phyloP scores from a whole-genome alignment of 768 basidiomycete genomes.

The Pisolithus orientalis region DNA sequence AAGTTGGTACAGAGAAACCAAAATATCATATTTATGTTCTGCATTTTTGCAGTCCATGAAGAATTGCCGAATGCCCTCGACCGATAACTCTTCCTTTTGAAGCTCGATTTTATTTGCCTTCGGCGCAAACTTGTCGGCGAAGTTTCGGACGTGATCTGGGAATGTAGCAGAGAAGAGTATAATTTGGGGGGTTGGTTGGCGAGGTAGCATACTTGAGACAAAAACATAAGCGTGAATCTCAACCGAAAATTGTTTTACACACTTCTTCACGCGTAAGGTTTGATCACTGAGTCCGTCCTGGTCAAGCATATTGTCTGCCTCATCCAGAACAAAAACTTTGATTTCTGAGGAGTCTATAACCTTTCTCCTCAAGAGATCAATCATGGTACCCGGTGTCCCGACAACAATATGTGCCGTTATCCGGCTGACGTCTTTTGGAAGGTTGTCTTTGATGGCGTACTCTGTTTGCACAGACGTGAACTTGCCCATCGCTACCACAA shows the following conservation, averaged over 20 bases:
- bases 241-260: slow-evolving; percentile 15
- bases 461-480: slow-evolving; percentile 90
- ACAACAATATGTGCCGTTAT: slow-evolving; percentile 90
- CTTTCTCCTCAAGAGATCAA: slow-evolving; percentile 72
- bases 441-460: slow-evolving; percentile 89
- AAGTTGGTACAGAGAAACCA: slow-evolving; percentile 83
- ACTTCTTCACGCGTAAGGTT: slow-evolving; percentile 93
- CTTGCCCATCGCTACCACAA: slow-evolving; percentile 91
- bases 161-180: slow-evolving; percentile 98
- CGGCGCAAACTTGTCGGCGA: slow-evolving; percentile 90
- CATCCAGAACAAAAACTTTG: slow-evolving; percentile 93
- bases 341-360: slow-evolving; percentile 77
- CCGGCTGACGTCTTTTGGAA: slow-evolving; percentile 55
- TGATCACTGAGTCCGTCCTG: slow-evolving; percentile 92
- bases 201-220: slow-evolving; percentile 50
- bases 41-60: slow-evolving; percentile 95
- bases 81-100: slow-evolving; percentile 87
- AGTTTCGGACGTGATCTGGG: slow-evolving; percentile 87
- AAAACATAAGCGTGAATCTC: slow-evolving; percentile 8
- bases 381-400: slow-evolving; percentile 94
- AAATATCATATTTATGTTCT: slow-evolving; percentile 91
- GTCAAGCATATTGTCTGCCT: slow-evolving; percentile 99
- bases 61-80: slow-evolving; percentile 93
- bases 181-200: slow-evolving; percentile 57
- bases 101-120: slow-evolving; percentile 95